These are phyloP conservation scores for Babesia gibsoni DNA, from an alignment of 169 alveolate species.

Conservation along the genomic window DNA sequence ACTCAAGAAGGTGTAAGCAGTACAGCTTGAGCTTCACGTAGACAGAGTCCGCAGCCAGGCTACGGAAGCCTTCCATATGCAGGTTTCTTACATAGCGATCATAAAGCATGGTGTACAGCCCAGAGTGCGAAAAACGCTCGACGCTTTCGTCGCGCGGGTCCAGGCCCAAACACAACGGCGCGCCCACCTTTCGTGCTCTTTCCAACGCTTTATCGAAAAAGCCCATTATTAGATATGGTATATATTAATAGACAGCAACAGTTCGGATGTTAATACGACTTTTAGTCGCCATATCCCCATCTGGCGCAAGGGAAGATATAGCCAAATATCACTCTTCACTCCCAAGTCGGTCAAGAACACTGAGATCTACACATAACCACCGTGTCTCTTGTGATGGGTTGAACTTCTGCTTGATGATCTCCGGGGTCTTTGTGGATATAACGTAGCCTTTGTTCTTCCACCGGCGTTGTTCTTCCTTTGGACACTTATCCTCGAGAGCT, in stretches of 20 bases:
- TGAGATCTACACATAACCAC: constrained; percentile 52
- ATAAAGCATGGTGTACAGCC: constrained; percentile 40
- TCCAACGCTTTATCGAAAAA: constrained; percentile 37
- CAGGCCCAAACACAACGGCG: constrained; percentile 72
- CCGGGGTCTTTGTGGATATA: constrained; percentile 43
- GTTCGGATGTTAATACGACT: too few species aligned
- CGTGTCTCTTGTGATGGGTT: constrained; percentile 38
- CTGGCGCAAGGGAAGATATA: too few species aligned
- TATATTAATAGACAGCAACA: too few species aligned
- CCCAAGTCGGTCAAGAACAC: background rate
- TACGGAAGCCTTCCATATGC: constrained; percentile 30
- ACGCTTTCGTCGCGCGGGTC: constrained; percentile 74
- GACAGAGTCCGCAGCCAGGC: constrained; percentile 8
- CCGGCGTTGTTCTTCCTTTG: background rate
- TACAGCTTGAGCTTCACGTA: constrained; percentile 56
- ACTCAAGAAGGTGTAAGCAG: constrained; percentile 66
- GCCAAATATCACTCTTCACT: background rate
- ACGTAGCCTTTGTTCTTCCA: background rate
- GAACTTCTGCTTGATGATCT: constrained; percentile 40
- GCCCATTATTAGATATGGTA: constrained; percentile 20
- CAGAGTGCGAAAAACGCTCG: constrained; percentile 62
- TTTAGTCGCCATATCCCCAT: too few species aligned
- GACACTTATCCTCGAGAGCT: background rate
- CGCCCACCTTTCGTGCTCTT: constrained; percentile 15
- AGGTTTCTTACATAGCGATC: constrained; percentile 35